phyloP scores from a whole-genome alignment of 495 filamentous ascomycete species.

The Neurospora sp. region DNA sequence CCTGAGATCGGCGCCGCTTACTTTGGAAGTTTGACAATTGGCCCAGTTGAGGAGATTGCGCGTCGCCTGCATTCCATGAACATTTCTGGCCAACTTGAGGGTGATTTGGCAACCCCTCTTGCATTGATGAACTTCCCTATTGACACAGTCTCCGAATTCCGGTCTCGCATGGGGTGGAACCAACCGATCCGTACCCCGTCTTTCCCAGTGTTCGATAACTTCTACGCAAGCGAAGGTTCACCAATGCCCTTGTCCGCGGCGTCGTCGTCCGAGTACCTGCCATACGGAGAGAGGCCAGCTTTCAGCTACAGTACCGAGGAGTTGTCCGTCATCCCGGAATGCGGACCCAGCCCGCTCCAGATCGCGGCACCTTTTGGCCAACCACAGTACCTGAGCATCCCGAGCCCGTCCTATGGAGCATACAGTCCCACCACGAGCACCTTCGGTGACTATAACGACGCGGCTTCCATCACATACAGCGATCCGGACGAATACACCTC shows the following conservation, averaged over 20 bases:
- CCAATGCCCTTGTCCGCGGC: conserved; percentile 26
- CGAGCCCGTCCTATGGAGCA: conserved; percentile 42
- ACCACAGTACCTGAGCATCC: conserved; percentile 46
- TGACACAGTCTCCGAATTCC: conserved; percentile 50
- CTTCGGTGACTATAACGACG: conserved; percentile 42
- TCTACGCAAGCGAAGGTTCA: conserved; percentile 32
- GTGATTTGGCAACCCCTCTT: conserved; percentile 40
- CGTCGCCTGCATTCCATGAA: conserved; percentile 45
- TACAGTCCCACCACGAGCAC: conserved; percentile 48
- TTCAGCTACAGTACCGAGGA: conserved; percentile 51
- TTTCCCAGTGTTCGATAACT: conserved; percentile 42
- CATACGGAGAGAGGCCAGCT: conserved; percentile 39
- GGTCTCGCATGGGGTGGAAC: conserved; percentile 51
- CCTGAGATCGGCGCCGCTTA: conserved; percentile 84
- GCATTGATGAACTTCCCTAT: conserved; percentile 54
- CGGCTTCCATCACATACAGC: conserved; percentile 42
- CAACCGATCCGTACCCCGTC: conserved; percentile 42
- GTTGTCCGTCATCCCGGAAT: conserved; percentile 32
- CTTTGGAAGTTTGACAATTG: conserved; percentile 65
- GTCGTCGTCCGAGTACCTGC: conserved; percentile 26
- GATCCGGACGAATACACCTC: conserved; percentile 39
- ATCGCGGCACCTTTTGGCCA: conserved; percentile 38
- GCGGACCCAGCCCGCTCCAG: conserved; percentile 38
- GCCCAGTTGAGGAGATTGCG: conserved; percentile 70
- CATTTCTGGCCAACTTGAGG: conserved; percentile 32